Base-by-base conservation (phyloP, 352 stramenopile species). In the Globisporangium emineosum region DNA sequence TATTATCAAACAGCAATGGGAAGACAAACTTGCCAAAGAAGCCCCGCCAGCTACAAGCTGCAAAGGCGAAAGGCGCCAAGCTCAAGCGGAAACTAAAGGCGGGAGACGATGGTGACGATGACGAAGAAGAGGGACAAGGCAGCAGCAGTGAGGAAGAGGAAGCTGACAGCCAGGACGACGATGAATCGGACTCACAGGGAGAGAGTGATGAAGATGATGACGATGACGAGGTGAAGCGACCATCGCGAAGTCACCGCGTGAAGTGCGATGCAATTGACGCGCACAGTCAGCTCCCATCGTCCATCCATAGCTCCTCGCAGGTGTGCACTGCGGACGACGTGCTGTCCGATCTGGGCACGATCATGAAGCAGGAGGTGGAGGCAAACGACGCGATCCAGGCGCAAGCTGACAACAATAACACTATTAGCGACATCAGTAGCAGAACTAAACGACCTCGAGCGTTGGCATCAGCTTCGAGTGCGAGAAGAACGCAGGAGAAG, bases 241-340 rank as follows among this genome's bases (percentile, higher is more conserved):
- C 23, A 49, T 21, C 23, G 40, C 47, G 66, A 56, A 17, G 29
- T 43, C 23, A 17, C 73, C 53, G n/a, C 21, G 33, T 17, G 30
- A 70, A 67, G 25, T 59, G 57, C 3, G 64, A 69, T 0, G 75
- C 75, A 0, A 54, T 77, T 12, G 50, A 76, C 21, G 77, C 73
- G 6, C 86, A 83, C 61, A 78, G 61, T 29, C 66, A 80, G 40
- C 43, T 86, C 12, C 65, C 70, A 13, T 43, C 62, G 0, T 54
- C 65, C 32, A n/a, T 75, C 33, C 67, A 56, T 2, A 62, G 25
- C 21, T 56, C 49, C 15, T 81, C 73, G 29, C 66, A 84, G 60
- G 73, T 82, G n/a, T 75, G 66, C 47, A 73, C 68, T 15, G 74
- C 69, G 0, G 69, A 79, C 23, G 75, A 88, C 35, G 57, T 86